phyloP scores from a whole-genome alignment of 352 stramenopile species.

The Pythium phragmiticola region DNA sequence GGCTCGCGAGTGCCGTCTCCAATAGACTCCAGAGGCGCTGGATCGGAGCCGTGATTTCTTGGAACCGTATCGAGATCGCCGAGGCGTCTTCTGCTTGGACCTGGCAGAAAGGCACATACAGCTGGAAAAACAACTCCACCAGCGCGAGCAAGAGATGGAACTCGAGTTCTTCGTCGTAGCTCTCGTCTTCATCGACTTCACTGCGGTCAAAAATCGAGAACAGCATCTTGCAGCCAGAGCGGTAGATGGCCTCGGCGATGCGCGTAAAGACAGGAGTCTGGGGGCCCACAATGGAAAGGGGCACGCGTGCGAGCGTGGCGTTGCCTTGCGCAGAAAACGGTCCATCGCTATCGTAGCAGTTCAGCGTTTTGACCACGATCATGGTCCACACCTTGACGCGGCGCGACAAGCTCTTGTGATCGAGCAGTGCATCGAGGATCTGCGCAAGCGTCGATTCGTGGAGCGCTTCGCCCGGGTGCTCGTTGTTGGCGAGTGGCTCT shows the following conservation, averaged over 20 bases:
- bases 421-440: constrained; percentile 46
- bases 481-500: not conserved
- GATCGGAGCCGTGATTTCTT: constrained; percentile 34
- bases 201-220: constrained; percentile 72
- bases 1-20: constrained; percentile 32
- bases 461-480: constrained; percentile 9
- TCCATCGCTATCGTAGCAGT: constrained; percentile 28
- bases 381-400: constrained; percentile 66
- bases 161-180: constrained; percentile 73
- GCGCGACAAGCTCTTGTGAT: constrained; percentile 48
- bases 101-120: constrained; percentile 47
- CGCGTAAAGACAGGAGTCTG: constrained; percentile 5
- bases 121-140: constrained; percentile 57
- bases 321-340: constrained; percentile 27
- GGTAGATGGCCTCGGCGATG: constrained; percentile 22
- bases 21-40: constrained; percentile 57
- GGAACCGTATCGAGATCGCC: constrained; percentile 27
- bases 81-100: not conserved
- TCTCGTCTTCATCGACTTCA: constrained; percentile 68
- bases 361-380: constrained; percentile 47
- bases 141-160: constrained; percentile 60
- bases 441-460: constrained; percentile 37
- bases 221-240: constrained; percentile 42
- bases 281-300: not conserved
- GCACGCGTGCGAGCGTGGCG: constrained; percentile 13